Conservation (phyloP, 306 rosid species). For the Parietaria judaica region DNA sequence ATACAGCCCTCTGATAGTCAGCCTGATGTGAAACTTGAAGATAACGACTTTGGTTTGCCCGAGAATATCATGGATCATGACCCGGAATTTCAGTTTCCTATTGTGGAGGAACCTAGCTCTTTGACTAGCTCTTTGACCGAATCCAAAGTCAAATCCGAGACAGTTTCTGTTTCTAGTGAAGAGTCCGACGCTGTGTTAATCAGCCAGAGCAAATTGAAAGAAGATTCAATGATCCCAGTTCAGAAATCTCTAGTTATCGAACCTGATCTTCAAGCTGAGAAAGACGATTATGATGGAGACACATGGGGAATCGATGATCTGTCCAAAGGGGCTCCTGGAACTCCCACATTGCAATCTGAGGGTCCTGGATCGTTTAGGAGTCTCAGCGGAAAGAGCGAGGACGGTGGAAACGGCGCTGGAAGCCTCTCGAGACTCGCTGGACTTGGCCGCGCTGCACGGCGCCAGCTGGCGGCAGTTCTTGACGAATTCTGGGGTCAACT, state of each 20-base stretch:
- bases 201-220: slow-evolving; percentile 23
- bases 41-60: slow-evolving; percentile 37
- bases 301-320: slow-evolving; percentile 70
- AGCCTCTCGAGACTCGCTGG: slow-evolving; percentile 93
- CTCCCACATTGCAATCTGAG: slow-evolving; percentile 49
- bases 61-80: slow-evolving; percentile 50
- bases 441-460: slow-evolving; percentile 93
- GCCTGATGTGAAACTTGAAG: slow-evolving; percentile 32
- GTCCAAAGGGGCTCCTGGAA: slow-evolving; percentile 40
- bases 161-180: slow-evolving; percentile 34
- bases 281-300: slow-evolving; percentile 72
- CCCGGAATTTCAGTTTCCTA: slow-evolving; percentile 28
- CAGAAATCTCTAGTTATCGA: slow-evolving; percentile 51
- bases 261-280: slow-evolving; percentile 40
- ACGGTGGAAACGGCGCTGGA: slow-evolving; percentile 75
- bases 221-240: slow-evolving; percentile 31
- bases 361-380: slow-evolving; percentile 90
- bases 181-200: slow-evolving; percentile 30
- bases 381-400: slow-evolving; percentile 82
- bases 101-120: slow-evolving; percentile 39
- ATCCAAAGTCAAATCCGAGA: slow-evolving; percentile 30
- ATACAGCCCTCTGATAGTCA: slow-evolving; percentile 28
- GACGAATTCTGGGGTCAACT: slow-evolving; percentile 91
- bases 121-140: slow-evolving; percentile 32
- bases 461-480: slow-evolving; percentile 67